Conservation (phyloP, 305 asterid species). For the Lippia alba region DNA sequence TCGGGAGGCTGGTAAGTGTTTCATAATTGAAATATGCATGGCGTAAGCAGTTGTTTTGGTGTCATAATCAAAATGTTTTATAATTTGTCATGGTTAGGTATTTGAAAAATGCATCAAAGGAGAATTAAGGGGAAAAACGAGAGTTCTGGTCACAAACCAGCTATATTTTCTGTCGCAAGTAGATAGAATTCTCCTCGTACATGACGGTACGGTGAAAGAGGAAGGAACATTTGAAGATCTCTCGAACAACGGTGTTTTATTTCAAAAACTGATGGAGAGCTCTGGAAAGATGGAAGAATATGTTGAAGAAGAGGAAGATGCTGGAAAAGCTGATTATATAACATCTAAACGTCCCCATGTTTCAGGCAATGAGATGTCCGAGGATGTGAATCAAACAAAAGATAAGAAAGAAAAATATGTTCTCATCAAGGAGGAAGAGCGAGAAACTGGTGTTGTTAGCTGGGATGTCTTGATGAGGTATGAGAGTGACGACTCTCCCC, state of each 20-base stretch:
- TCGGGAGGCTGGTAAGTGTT: conserved; percentile 64
- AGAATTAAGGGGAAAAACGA: conserved; percentile 88
- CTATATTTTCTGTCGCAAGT: conserved; percentile 96
- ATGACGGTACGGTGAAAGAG: conserved; percentile 93
- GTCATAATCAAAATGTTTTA: not conserved
- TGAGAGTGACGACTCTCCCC: not conserved
- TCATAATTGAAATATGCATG: conserved; percentile 10
- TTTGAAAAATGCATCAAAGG: conserved; percentile 91
- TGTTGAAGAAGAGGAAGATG: conserved; percentile 69
- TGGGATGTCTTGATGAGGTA: conserved; percentile 89
- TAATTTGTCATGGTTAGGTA: conserved; percentile 56
- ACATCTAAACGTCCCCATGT: conserved; percentile 58
- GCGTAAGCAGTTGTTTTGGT: not conserved
- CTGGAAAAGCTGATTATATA: conserved; percentile 36
- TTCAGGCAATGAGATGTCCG: conserved; percentile 46
- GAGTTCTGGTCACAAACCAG: conserved; percentile 97
- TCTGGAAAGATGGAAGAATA: conserved; percentile 99
- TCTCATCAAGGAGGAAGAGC: conserved; percentile 89
- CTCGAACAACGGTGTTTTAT: conserved; percentile 71
- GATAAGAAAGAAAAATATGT: conserved; percentile 68
- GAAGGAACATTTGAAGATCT: conserved; percentile 96
- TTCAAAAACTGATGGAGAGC: conserved; percentile 93
- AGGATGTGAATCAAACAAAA: conserved; percentile 48
- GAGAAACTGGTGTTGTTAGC: conserved; percentile 91
- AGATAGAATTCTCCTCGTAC: conserved; percentile 90